Conservation (phyloP, 257 asterid species). For the Jaltomata sinuosa region DNA sequence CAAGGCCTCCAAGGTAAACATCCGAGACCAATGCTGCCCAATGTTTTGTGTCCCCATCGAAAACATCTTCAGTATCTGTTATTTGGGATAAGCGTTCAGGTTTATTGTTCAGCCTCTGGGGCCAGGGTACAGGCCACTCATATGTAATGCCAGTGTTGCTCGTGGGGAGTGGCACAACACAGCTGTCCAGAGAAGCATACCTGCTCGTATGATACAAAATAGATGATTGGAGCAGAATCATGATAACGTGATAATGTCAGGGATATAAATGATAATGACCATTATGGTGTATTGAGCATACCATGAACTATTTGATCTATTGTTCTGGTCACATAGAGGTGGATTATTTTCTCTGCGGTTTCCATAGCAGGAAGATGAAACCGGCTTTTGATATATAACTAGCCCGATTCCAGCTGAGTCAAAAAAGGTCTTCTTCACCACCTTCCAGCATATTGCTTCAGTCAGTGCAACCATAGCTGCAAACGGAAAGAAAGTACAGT, state of each 20-base stretch:
- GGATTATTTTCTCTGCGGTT: conserved; percentile 49
- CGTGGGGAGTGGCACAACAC: conserved; percentile 44
- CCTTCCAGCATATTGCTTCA: conserved; percentile 80
- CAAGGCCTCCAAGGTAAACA: conserved; percentile 61
- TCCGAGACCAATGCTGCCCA: conserved; percentile 84
- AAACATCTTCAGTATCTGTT: conserved; percentile 45
- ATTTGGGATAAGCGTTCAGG: conserved; percentile 47
- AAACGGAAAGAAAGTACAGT: conserved; percentile 5
- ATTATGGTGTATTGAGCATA: conserved; percentile 3
- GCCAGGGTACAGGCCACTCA: conserved; percentile 87
- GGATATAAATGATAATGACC: background rate
- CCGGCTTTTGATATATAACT: conserved; percentile 76
- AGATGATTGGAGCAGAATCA: background rate
- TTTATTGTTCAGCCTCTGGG: conserved; percentile 54
- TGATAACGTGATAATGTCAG: background rate
- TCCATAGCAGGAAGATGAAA: conserved; percentile 61
- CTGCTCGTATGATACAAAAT: conserved; percentile 18
- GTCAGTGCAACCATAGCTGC: conserved; percentile 84
- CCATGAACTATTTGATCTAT: conserved; percentile 56
- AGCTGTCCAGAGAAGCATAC: conserved; percentile 66
- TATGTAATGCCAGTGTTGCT: conserved; percentile 9
- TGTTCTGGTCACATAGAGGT: conserved; percentile 60
- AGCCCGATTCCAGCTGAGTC: conserved; percentile 45
- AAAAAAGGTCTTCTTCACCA: conserved; percentile 36
- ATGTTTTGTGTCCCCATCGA: conserved; percentile 53